phyloP scores from a whole-genome alignment of 108 stramenopile species.

The Fistulifera solaris region DNA sequence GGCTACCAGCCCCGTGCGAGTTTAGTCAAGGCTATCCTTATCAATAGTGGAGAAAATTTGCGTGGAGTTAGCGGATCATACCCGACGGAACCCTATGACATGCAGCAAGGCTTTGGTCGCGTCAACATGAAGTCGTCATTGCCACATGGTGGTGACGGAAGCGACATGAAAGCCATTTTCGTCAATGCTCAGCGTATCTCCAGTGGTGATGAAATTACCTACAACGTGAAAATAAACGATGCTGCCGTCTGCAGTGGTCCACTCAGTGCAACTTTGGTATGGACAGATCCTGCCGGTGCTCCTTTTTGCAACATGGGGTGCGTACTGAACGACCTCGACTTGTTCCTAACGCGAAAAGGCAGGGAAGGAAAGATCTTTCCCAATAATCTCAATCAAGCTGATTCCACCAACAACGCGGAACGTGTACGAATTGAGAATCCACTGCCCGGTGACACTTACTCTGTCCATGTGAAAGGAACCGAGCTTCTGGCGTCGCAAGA shows the following conservation, averaged over 20 bases:
- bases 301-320: constrained; percentile 30
- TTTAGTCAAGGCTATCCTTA: constrained; percentile 63
- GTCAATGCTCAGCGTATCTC: constrained; percentile 21
- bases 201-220: constrained; percentile 11
- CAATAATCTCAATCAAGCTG: constrained; percentile 17
- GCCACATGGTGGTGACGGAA: constrained; percentile 13
- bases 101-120: constrained; percentile 38
- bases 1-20: constrained; percentile 47
- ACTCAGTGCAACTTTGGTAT: constrained; percentile 45
- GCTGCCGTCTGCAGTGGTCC: constrained; percentile 13
- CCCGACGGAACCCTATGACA: constrained; percentile 39
- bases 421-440: constrained; percentile 14
- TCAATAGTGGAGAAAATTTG: constrained; percentile 19
- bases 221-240: constrained; percentile 16
- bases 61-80: constrained; percentile 24
- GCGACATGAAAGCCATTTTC: constrained; percentile 18
- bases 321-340: constrained; percentile 63
- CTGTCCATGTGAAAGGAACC: background rate
- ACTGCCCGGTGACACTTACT: background rate
- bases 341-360: constrained; percentile 16
- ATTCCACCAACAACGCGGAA: constrained; percentile 32
- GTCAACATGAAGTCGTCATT: constrained; percentile 28
- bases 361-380: constrained; percentile 21
- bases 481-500: background rate
- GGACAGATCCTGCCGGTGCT: constrained; percentile 57